Evolutionary conservation across 2,329 filamentous ascomycete genomes (phyloP).

Genomic region (Monosporascus cannonballus): DNA sequence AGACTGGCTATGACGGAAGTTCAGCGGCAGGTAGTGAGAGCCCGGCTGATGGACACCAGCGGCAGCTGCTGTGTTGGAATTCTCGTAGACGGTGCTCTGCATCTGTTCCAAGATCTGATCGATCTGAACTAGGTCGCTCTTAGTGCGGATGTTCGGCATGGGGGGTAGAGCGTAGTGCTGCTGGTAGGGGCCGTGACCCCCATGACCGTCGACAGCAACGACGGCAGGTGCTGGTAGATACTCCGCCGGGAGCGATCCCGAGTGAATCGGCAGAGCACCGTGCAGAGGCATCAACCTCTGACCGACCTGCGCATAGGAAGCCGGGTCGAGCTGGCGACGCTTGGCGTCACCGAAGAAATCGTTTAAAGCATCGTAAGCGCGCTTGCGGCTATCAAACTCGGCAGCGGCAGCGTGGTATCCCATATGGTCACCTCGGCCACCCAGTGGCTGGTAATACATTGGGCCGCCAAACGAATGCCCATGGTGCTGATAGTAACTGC

Average conservation of each 20-base stretch:
- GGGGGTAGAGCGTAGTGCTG: slow-evolving; percentile 85
- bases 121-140: slow-evolving; percentile 88
- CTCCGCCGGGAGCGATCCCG: slow-evolving; percentile 45
- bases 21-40: slow-evolving; percentile 53
- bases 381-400: slow-evolving; percentile 67
- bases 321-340: slow-evolving; percentile 81
- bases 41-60: slow-evolving; percentile 72
- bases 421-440: slow-evolving; percentile 53
- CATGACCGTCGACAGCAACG: slow-evolving; percentile 49
- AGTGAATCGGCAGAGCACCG: slow-evolving; percentile 59
- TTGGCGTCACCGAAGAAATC: slow-evolving; percentile 94
- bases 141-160: slow-evolving; percentile 82
- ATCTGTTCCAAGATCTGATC: slow-evolving; percentile 95
- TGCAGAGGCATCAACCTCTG: slow-evolving; percentile 81
- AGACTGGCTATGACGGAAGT: slow-evolving; percentile 53
- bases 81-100: slow-evolving; percentile 94
- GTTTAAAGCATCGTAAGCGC: slow-evolving; percentile 80
- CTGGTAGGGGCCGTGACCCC: slow-evolving; percentile 52
- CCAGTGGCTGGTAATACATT: slow-evolving; percentile 70
- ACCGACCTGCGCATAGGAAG: slow-evolving; percentile 85
- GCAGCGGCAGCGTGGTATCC: slow-evolving; percentile 46
- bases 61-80: slow-evolving; percentile 71
- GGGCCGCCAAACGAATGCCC: slow-evolving; percentile 55
- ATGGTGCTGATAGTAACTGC: slow-evolving; percentile 55
- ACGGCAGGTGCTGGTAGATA: slow-evolving; percentile 49